A percentile compares a stretch with the other conserved stretches of the same genome.
Evolutionary conservation across 1,284 basidiomycete genomes (phyloP).

Genomic region (Ustilago shanxiensis): DNA sequence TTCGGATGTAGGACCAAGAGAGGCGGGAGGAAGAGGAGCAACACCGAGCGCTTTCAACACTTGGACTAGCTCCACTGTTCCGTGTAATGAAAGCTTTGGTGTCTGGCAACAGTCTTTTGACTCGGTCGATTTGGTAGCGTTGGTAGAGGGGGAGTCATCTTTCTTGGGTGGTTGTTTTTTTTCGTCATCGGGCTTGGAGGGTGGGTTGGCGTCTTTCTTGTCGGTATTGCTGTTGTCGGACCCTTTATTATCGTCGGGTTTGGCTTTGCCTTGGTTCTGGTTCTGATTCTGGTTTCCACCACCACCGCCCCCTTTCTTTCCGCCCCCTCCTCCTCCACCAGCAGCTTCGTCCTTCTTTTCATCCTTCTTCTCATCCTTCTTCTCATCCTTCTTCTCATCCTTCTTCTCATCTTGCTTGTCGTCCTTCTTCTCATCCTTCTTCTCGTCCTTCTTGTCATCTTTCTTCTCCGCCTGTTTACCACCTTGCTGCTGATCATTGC

Average conservation of each 20-base stretch:
- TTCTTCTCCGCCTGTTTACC: not conserved
- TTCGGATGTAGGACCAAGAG: not conserved
- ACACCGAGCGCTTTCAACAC: constrained; percentile 30
- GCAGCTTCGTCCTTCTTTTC: too few species aligned
- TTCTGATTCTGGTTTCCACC: not conserved
- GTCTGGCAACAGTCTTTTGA: constrained; percentile 4
- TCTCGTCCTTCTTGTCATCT: not conserved
- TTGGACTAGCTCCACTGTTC: constrained; percentile 23
- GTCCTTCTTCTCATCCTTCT: not conserved
- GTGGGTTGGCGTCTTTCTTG: constrained; percentile 12
- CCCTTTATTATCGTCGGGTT: constrained; percentile 11
- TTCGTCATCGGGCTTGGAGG: constrained; percentile 5
- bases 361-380: not conserved
- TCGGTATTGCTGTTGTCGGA: constrained; percentile 2
- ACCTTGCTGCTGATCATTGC: not conserved
- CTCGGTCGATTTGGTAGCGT: not conserved
- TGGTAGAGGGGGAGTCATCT: too few species aligned
- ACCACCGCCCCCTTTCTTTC: not conserved
- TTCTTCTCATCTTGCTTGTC: not conserved
- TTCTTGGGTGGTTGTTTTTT: constrained; percentile 10
- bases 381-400: not conserved
- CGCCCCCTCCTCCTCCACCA: not conserved
- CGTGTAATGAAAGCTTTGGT: constrained; percentile 19
- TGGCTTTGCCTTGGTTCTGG: constrained; percentile 1
- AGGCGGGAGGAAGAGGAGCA: not conserved